These are phyloP conservation scores for Lindgomyces ingoldianus DNA, from an alignment of 495 filamentous ascomycete genomes.

Conservation along the genomic window DNA sequence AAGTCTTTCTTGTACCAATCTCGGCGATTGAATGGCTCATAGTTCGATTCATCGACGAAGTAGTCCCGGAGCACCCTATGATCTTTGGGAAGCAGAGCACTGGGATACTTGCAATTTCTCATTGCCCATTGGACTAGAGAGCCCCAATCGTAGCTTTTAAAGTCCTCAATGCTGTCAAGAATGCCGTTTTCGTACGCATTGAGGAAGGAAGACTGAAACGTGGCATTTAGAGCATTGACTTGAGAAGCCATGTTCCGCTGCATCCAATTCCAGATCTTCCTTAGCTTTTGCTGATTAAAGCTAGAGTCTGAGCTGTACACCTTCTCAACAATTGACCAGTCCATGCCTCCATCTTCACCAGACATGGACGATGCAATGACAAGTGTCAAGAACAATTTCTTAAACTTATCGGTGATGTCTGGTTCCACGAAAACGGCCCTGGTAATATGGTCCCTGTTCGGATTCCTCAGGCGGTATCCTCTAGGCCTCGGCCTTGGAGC, in stretches of 20 bases:
- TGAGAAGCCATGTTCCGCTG: constrained; percentile 60
- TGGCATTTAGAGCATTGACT: constrained; percentile 68
- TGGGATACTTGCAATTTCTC: constrained; percentile 39
- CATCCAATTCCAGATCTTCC: constrained; percentile 59
- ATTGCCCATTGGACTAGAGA: constrained; percentile 72
- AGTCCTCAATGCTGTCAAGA: constrained; percentile 66
- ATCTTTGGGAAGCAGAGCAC: constrained; percentile 31
- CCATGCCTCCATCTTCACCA: constrained; percentile 65
- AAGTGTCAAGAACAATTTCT: constrained; percentile 22
- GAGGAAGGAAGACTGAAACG: constrained; percentile 75
- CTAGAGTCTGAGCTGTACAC: constrained; percentile 57
- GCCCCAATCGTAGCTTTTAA: constrained; percentile 76
- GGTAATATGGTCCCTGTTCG: not conserved
- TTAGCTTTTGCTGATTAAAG: constrained; percentile 24
- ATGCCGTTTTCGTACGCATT: constrained; percentile 70
- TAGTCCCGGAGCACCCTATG: not conserved
- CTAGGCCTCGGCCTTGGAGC: not conserved
- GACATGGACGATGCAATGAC: constrained; percentile 72
- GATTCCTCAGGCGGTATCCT: not conserved
- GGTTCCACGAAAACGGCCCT: not conserved
- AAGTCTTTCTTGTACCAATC: constrained; percentile 32
- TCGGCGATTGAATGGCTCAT: not conserved
- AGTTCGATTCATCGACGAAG: constrained; percentile 10
- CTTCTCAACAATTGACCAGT: constrained; percentile 71
- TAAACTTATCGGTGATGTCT: constrained; percentile 9